Evolutionary conservation across 139 green algal species (phyloP), one percentile per base, ranked within the genome.

Genomic region (Axilococcus clingmanii): DNA sequence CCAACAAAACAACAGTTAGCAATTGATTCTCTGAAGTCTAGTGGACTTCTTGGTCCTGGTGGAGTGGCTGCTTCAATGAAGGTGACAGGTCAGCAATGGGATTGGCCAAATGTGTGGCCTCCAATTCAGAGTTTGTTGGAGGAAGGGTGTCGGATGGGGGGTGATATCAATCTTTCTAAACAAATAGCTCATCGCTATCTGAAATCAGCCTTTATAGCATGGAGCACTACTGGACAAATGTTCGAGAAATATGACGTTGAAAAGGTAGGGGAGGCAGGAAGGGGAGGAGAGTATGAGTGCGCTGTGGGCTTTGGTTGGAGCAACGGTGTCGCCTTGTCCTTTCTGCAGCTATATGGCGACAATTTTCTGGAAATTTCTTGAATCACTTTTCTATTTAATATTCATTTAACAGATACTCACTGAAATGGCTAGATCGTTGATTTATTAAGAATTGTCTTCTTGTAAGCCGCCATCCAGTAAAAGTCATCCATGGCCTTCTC

Each of bases 41-140:
- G 51, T 5, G 72, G 65, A 7, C 52, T 87, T 29, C 35, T 63
- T 19, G 17, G 46, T 1, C 47, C 55, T 0, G 68, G 55, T 44
- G 87, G 88, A 17, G 48, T 95, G 8, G 52, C 78, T 12, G 85
- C 81, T 0, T 88, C 84, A 0, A 23, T 76, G 2, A 37, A 49
- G 9, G 34, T 52, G 2, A 84, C 80, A 0, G 80, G 79, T 4
- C 71, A 97, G 64, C 90, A 97, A 66, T 97, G 90, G 90, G 91
- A 98, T 61, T 86, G 61, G 6, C 88, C 86, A 23, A 96, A 96
- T 55, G 74, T 54, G n/a, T 98, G 91, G 91, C 75, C 91, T 3
- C 90, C 89, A 6, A 53, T 96, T 19, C 74, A 92, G 49, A 72
- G 83, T 65, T 86, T 94, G 63, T 48, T 88, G 29, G 44, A 72